A percentile compares a stretch with the other conserved stretches of the same genome.
phyloP scores from a whole-genome alignment of 805 yeast species.

The Saturnispora saitoi region DNA sequence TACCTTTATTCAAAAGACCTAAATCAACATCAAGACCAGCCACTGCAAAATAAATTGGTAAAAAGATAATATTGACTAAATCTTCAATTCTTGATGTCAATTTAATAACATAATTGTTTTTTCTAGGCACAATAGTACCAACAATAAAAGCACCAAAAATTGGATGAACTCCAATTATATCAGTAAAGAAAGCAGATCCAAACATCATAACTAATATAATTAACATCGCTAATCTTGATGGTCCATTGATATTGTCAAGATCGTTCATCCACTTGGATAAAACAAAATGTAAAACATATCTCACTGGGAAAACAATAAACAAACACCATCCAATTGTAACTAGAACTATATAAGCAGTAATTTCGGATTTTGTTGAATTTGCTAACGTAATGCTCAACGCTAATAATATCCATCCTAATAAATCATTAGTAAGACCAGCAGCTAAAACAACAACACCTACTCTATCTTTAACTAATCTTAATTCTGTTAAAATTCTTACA shows the following conservation, averaged over 20 bases:
- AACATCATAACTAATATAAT: constrained; percentile 48
- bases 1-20: constrained; percentile 53
- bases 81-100: constrained; percentile 73
- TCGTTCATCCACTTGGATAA: constrained; percentile 35
- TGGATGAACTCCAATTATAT: constrained; percentile 79
- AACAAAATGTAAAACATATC: constrained; percentile 37
- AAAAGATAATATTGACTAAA: constrained; percentile 57
- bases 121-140: constrained; percentile 70
- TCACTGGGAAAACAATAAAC: constrained; percentile 49
- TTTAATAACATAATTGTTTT: constrained; percentile 60
- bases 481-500: constrained; percentile 69
- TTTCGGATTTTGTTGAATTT: constrained; percentile 59
- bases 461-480: constrained; percentile 59
- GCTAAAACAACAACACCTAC: constrained; percentile 70
- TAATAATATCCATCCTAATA: constrained; percentile 72
- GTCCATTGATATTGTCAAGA: constrained; percentile 48
- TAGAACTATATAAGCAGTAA: constrained; percentile 59
- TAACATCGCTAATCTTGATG: constrained; percentile 54
- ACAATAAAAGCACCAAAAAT: constrained; percentile 79
- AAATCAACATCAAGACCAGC: constrained; percentile 69
- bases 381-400: constrained; percentile 73
- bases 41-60: constrained; percentile 72
- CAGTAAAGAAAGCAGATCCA: constrained; percentile 68
- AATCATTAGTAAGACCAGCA: constrained; percentile 75
- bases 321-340: constrained; percentile 64